Percentiles rank a stretch among this genome's conserved stretches.
phyloP scores from a whole-genome alignment of 495 filamentous ascomycete genomes.

The Penicillium roqueforti region DNA sequence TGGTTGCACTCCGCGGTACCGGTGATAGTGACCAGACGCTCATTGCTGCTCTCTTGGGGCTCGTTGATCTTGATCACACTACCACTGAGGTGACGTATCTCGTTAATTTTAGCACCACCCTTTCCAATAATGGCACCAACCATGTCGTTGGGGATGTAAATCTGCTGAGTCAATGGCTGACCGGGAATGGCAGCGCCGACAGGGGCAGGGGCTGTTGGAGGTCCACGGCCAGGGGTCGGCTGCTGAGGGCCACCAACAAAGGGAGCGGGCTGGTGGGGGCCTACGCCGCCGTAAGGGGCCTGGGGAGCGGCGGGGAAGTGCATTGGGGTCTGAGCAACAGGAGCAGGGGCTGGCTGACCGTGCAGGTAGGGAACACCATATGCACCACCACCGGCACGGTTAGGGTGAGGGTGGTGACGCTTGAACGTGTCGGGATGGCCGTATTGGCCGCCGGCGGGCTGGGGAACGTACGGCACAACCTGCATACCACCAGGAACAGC shows the following conservation, averaged over 20 bases:
- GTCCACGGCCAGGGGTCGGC: conserved; percentile 46
- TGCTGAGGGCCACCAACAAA: conserved; percentile 56
- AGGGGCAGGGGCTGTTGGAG: conserved; percentile 56
- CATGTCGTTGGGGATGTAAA: conserved; percentile 99
- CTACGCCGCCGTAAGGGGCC: conserved; percentile 64
- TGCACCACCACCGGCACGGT: conserved; percentile 57
- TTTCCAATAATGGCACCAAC: conserved; percentile 99
- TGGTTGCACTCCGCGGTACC: conserved; percentile 97
- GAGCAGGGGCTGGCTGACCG: conserved; percentile 57
- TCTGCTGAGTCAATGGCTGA: conserved; percentile 92
- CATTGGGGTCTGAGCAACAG: conserved; percentile 60
- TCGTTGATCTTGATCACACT: conserved; percentile 99
- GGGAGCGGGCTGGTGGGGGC: conserved; percentile 71
- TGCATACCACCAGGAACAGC: conserved; percentile 96
- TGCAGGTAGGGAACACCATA: conserved; percentile 72
- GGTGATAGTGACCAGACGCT: conserved; percentile 94
- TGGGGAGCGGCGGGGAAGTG: conserved; percentile 70
- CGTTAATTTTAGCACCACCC: conserved; percentile 98
- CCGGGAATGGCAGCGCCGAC: conserved; percentile 74
- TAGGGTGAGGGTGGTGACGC: conserved; percentile 60
- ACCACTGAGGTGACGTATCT: conserved; percentile 92
- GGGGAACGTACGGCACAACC: conserved; percentile 91
- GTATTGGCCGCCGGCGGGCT: conserved; percentile 85
- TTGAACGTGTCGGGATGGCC: conserved; percentile 86
- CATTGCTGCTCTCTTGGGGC: conserved; percentile 97